Percentiles rank a stretch among this genome's conserved stretches.
Evolutionary conservation across 169 alveolate species (phyloP).

Genomic region (Perkinsus olseni): DNA sequence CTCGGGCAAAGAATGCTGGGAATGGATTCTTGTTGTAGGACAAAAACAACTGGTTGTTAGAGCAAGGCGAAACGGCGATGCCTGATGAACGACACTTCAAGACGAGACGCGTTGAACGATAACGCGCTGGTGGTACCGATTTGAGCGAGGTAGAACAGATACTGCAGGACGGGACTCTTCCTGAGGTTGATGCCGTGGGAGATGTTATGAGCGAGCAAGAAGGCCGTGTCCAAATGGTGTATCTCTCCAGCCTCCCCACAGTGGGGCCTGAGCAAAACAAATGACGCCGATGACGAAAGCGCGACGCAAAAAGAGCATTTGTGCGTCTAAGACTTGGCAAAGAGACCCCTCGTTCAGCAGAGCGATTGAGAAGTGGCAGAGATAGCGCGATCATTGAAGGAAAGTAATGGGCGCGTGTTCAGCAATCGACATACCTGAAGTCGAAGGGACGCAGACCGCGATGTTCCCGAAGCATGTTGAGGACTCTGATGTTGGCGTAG

Average conservation of each 20-base stretch:
- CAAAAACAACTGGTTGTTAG: constrained; percentile 74
- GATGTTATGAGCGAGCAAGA: constrained; percentile 69
- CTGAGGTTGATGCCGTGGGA: constrained; percentile 74
- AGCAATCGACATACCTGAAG: constrained; percentile 42
- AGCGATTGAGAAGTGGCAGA: too few relatives aligned
- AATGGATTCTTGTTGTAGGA: constrained; percentile 72
- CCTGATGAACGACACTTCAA: constrained; percentile 22
- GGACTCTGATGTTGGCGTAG: constrained; percentile 66
- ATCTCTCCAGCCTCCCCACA: constrained; percentile 85
- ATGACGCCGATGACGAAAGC: neutral
- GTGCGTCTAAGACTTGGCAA: too few relatives aligned
- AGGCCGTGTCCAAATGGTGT: constrained; percentile 73
- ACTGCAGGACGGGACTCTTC: constrained; percentile 68
- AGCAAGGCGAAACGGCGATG: constrained; percentile 81
- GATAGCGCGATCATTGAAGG: too few relatives aligned
- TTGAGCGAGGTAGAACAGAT: constrained; percentile 73
- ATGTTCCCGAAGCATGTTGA: constrained; percentile 63
- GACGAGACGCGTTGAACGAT: neutral
- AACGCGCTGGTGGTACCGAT: constrained; percentile 35
- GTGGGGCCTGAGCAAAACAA: constrained; percentile 68
- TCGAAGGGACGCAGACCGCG: constrained; percentile 64
- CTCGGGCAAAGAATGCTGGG: constrained; percentile 65
- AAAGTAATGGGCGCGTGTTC: neutral
- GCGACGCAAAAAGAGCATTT: neutral
- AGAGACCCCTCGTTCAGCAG: too few relatives aligned